Evolutionary conservation across 768 basidiomycete genomes (phyloP).

Genomic region (Gloeophyllum trabeum): DNA sequence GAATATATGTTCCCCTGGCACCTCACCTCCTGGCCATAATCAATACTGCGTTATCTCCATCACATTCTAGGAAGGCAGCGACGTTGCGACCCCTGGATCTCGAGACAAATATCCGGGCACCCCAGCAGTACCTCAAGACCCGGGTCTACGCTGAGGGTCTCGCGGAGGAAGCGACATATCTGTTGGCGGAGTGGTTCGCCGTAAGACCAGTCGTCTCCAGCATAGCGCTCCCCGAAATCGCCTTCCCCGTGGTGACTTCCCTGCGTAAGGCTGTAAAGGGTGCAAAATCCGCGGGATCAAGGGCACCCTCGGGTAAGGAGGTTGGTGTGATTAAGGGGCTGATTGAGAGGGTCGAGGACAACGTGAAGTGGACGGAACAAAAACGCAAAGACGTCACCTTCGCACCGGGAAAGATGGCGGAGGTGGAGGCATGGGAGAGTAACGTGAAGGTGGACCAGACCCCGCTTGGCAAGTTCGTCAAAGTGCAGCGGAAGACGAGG

Average conservation of each 20-base stretch:
- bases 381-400: slow-evolving; percentile 62
- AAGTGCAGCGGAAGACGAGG: slow-evolving; percentile 70
- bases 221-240: slow-evolving; percentile 90
- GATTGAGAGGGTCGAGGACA: slow-evolving; percentile 83
- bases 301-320: slow-evolving; percentile 37
- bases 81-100: slow-evolving; percentile 86
- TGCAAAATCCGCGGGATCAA: slow-evolving; percentile 23
- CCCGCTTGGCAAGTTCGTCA: slow-evolving; percentile 75
- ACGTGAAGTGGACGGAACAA: slow-evolving; percentile 65
- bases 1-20: slow-evolving; percentile 78
- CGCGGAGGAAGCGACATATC: slow-evolving; percentile 69
- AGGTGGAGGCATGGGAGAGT: slow-evolving; percentile 68
- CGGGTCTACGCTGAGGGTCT: slow-evolving; percentile 76
- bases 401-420: slow-evolving; percentile 55
- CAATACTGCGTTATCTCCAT: slow-evolving; percentile 49
- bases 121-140: slow-evolving; percentile 82
- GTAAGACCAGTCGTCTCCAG: slow-evolving; percentile 63
- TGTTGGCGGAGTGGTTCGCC: slow-evolving; percentile 76
- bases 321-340: slow-evolving; percentile 57
- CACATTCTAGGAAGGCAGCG: slow-evolving; percentile 65
- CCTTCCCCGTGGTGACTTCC: slow-evolving; percentile 64
- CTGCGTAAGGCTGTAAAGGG: slow-evolving; percentile 69
- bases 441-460: slow-evolving; percentile 50
- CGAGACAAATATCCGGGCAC: slow-evolving; percentile 77
- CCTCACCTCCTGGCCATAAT: slow-evolving; percentile 84